phyloP scores from a whole-genome alignment of 1,284 basidiomycete genomes.

The Coriolopsis trogii region DNA sequence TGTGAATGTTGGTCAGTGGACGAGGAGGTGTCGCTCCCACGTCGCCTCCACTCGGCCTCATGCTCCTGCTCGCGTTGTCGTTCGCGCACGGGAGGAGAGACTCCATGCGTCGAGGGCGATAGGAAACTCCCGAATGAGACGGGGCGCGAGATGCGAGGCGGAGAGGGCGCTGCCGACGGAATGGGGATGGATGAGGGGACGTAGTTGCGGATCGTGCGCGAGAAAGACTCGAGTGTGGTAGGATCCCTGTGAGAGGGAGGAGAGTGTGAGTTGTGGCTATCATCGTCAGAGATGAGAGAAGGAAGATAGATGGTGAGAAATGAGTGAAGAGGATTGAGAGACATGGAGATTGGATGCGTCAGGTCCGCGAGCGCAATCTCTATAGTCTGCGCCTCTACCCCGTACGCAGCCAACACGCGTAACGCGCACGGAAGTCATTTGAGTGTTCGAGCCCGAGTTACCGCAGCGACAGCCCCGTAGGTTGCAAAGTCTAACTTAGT shows the following conservation, averaged over 20 bases:
- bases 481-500: too few species aligned
- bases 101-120: slow-evolving; percentile 19
- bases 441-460: not conserved
- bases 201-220: slow-evolving; percentile 53
- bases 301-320: slow-evolving; percentile 2
- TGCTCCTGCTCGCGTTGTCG: too few species aligned
- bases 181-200: slow-evolving; percentile 56
- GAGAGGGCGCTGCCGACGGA: slow-evolving; percentile 48
- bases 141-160: slow-evolving; percentile 52
- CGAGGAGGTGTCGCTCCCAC: slow-evolving; percentile 23
- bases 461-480: not conserved
- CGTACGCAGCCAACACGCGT: slow-evolving; percentile 11
- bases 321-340: slow-evolving; percentile 2
- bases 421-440: slow-evolving; percentile 8
- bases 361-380: not conserved
- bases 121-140: slow-evolving; percentile 50
- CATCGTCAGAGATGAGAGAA: slow-evolving; percentile 9
- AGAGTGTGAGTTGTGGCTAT: slow-evolving; percentile 10
- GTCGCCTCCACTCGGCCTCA: slow-evolving; percentile 23
- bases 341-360: slow-evolving; percentile 6
- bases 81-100: slow-evolving; percentile 1
- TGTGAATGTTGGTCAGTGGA: slow-evolving; percentile 19
- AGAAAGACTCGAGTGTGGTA: slow-evolving; percentile 52
- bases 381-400: not conserved
- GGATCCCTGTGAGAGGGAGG: slow-evolving; percentile 39